These are phyloP conservation scores for Phanerodontia chrysosporium DNA, from an alignment of 768 basidiomycete genomes.

Conservation along the genomic window DNA sequence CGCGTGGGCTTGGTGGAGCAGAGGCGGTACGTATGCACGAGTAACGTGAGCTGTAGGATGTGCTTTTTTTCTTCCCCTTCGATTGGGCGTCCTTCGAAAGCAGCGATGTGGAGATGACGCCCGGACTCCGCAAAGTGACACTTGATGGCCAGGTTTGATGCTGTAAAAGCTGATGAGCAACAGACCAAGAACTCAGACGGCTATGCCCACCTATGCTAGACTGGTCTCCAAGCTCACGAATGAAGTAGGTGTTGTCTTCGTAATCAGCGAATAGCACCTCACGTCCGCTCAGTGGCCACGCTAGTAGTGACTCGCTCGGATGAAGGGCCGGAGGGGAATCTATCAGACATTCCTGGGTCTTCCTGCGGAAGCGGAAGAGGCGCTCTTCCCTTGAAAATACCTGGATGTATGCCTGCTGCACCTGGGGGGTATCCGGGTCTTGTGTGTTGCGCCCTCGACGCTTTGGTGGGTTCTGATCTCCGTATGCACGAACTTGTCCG, in stretches of 20 bases:
- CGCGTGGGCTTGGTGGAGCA: not conserved
- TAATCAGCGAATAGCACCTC: conserved; percentile 2
- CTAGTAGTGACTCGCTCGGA: not conserved
- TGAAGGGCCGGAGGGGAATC: conserved; percentile 4
- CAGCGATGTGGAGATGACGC: not conserved
- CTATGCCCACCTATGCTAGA: not conserved
- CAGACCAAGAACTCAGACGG: not conserved
- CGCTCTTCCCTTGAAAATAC: not conserved
- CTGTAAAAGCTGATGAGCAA: not conserved
- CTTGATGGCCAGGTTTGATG: not conserved
- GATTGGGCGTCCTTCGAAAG: not conserved
- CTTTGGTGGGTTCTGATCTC: not conserved
- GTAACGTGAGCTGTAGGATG: not conserved
- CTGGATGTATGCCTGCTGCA: not conserved
- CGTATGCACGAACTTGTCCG: not conserved
- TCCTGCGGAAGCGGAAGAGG: not conserved
- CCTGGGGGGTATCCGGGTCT: not conserved
- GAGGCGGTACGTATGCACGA: not conserved
- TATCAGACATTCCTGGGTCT: not conserved
- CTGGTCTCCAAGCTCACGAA: not conserved
- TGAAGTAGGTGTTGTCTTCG: conserved; percentile 5
- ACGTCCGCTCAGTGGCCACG: not conserved
- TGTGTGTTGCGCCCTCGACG: not conserved
- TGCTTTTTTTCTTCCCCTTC: too few species aligned
- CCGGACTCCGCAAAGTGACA: not conserved